These are phyloP conservation scores for Xylaria sp. DNA, from an alignment of 2,329 filamentous ascomycete genomes.

Conservation along the genomic window DNA sequence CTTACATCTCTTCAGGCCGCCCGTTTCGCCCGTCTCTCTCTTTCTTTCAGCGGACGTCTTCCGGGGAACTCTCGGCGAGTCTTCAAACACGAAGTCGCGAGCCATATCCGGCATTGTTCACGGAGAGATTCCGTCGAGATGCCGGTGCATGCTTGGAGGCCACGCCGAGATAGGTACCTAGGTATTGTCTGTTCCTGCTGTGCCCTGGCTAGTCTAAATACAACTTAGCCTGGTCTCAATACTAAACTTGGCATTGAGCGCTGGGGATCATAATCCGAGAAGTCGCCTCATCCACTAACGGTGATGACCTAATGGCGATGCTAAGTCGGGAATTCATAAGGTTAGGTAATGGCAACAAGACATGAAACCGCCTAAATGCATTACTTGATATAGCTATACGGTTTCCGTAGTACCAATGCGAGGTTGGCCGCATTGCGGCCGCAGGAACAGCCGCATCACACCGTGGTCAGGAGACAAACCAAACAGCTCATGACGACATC, in stretches of 20 bases:
- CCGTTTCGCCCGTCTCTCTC: too few relatives aligned
- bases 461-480: conserved; percentile 35
- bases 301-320: background rate
- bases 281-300: background rate
- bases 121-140: background rate
- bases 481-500: conserved; percentile 12
- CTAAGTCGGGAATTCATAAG: background rate
- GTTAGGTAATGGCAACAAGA: background rate
- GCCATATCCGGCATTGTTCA: background rate
- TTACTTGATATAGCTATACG: background rate
- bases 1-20: too few relatives aligned
- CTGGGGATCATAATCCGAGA: background rate
- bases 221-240: background rate
- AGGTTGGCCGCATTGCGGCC: conserved; percentile 36
- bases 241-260: background rate
- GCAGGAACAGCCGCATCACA: conserved; percentile 36
- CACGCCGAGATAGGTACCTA: background rate
- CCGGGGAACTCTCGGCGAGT: background rate
- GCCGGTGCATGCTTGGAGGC: conserved; percentile 16
- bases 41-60: background rate
- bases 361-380: conserved; percentile 10
- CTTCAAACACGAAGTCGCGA: background rate
- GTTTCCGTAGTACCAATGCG: conserved; percentile 4
- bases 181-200: conserved; percentile 5
- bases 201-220: background rate